phyloP scores from a whole-genome alignment of 2,329 filamentous ascomycete genomes.

The Exophiala phaeomuriformis region DNA sequence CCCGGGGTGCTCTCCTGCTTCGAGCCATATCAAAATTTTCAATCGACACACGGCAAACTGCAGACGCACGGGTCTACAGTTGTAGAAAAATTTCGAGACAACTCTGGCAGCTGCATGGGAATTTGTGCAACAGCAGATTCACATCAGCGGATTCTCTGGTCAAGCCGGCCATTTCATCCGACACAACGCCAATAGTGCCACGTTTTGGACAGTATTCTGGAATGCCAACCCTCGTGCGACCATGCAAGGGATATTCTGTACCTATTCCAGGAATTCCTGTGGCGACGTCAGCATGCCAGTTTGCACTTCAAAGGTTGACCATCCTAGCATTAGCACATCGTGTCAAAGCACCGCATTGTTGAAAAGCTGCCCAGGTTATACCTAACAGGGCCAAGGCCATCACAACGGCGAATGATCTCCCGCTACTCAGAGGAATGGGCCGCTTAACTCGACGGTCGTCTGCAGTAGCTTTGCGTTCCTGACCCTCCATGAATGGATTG shows the following conservation, averaged over 20 bases:
- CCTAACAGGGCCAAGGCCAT: constrained; percentile 7
- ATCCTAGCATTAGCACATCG: background rate
- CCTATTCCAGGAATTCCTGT: background rate
- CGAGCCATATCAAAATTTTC: background rate
- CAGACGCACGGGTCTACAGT: too few relatives aligned
- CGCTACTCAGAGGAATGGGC: constrained; percentile 8
- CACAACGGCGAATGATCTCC: constrained; percentile 10
- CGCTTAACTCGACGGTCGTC: constrained; percentile 10
- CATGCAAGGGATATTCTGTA: constrained; percentile 3
- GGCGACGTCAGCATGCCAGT: constrained; percentile 16
- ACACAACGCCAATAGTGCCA: background rate
- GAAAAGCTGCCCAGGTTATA: background rate
- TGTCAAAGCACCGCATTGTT: background rate
- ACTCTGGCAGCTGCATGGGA: too few relatives aligned
- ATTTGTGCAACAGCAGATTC: too few relatives aligned
- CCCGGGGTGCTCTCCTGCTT: background rate
- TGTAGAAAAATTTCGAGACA: too few relatives aligned
- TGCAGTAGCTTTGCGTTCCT: background rate
- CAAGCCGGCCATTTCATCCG: background rate
- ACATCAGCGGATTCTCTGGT: too few relatives aligned
- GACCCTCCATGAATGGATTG: too few relatives aligned
- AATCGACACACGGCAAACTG: too few relatives aligned
- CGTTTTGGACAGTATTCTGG: constrained; percentile 3
- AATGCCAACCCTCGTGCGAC: constrained; percentile 4
- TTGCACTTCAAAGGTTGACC: background rate